phyloP scores from a whole-genome alignment of 2,329 filamentous ascomycete species.

The Pyricularia grisea region DNA sequence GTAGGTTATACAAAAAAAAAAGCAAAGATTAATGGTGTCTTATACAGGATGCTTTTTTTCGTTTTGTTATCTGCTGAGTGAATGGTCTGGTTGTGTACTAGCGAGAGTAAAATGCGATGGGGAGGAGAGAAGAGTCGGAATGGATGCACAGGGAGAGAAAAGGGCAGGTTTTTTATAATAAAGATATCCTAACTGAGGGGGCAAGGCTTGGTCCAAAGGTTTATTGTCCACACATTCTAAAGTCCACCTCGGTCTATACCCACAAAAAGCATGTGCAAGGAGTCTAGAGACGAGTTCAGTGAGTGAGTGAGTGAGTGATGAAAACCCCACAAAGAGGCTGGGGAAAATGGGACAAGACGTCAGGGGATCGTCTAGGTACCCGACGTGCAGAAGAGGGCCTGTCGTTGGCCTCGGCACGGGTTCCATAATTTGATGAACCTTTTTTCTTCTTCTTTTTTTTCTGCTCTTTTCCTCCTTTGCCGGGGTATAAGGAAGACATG shows the following conservation, averaged over 20 bases:
- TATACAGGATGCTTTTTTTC: background rate
- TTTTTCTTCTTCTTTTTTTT: background rate
- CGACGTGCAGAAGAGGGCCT: background rate
- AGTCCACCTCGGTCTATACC: background rate
- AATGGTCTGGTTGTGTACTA: background rate
- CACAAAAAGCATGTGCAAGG: background rate
- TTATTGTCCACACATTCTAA: background rate
- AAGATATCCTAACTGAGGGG: background rate
- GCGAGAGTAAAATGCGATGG: background rate
- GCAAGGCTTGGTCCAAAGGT: background rate
- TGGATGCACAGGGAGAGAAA: background rate
- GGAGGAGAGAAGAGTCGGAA: background rate
- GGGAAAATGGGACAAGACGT: background rate
- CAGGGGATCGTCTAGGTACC: background rate
- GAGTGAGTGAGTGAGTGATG: background rate
- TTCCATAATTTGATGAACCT: background rate
- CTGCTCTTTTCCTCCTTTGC: background rate
- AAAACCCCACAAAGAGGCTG: background rate
- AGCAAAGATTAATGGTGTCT: background rate
- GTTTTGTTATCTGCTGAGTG: background rate
- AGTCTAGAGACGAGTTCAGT: background rate
- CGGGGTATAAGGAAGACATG: background rate
- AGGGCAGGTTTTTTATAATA: background rate
- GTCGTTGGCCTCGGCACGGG: background rate
- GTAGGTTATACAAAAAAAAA: background rate